Percentiles rank a stretch among this genome's conserved stretches.
These are phyloP conservation scores for Forsythia viridissima DNA, from an alignment of 257 asterid species.

Conservation along the genomic window DNA sequence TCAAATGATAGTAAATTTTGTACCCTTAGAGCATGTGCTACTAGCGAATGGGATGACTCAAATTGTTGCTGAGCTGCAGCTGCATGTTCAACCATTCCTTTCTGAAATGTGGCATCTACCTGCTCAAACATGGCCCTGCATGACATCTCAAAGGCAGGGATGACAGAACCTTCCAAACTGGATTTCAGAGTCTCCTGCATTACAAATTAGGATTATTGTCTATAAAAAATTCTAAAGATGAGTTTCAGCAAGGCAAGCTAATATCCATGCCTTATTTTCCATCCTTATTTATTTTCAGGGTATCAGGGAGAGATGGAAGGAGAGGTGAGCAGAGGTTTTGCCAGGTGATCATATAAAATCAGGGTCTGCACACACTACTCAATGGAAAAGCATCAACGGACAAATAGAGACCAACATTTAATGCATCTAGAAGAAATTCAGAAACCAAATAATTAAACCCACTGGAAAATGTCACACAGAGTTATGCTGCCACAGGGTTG, in stretches of 20 bases:
- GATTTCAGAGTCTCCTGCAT: slow-evolving; percentile 84
- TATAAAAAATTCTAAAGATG: too few species aligned
- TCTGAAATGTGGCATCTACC: slow-evolving; percentile 86
- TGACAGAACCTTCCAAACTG: slow-evolving; percentile 75
- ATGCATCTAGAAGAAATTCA: too few species aligned
- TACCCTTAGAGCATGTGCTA: slow-evolving; percentile 86
- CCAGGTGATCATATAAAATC: too few species aligned
- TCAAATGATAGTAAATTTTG: neutral
- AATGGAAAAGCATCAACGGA: too few species aligned
- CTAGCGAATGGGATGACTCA: slow-evolving; percentile 80
- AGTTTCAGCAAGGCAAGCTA: neutral
- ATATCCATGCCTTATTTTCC: neutral
- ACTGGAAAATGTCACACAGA: too few species aligned
- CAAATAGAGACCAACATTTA: too few species aligned
- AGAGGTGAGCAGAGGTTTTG: too few species aligned
- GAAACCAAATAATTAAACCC: too few species aligned
- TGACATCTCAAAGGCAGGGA: slow-evolving; percentile 94
- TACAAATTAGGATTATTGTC: neutral
- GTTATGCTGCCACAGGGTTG: too few species aligned
- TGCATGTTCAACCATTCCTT: slow-evolving; percentile 84
- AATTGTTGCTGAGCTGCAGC: slow-evolving; percentile 70
- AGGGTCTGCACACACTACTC: too few species aligned
- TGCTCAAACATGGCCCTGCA: slow-evolving; percentile 96
- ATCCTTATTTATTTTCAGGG: neutral
- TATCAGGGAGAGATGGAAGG: neutral